phyloP scores from a whole-genome alignment of 2,329 filamentous ascomycete genomes.

The Aspergillus chevalieri region DNA sequence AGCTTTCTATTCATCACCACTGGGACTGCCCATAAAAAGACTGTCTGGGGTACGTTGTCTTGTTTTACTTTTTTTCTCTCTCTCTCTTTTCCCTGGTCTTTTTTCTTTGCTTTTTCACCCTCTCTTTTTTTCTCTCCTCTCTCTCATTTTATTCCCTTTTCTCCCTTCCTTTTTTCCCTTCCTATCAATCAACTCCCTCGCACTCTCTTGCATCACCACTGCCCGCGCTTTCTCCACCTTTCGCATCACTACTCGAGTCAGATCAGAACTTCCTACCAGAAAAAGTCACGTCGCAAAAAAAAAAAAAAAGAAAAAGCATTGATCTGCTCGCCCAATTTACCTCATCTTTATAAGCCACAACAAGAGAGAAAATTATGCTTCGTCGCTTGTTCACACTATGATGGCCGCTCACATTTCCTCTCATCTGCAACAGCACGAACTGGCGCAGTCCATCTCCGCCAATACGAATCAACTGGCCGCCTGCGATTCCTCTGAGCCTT shows the following conservation, averaged over 20 bases:
- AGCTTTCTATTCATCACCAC: no score
- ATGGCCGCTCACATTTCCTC: slow-evolving; percentile 26
- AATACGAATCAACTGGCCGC: slow-evolving; percentile 12
- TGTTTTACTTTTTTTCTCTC: neutral
- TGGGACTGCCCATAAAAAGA: no score
- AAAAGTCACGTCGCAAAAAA: neutral
- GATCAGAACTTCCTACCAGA: neutral
- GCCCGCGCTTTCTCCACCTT: neutral
- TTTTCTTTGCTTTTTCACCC: neutral
- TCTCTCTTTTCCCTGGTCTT: slow-evolving; percentile 1
- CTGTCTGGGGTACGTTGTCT: neutral
- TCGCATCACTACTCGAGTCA: neutral
- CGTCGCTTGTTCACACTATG: slow-evolving; percentile 13
- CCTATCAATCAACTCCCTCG: neutral
- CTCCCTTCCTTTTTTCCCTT: neutral
- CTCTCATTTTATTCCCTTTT: no score
- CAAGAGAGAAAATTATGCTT: slow-evolving; percentile 11
- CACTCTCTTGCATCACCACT: neutral
- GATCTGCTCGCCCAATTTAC: no score
- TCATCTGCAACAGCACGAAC: slow-evolving; percentile 20
- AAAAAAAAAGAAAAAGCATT: no score
- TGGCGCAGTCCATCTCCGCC: slow-evolving; percentile 19
- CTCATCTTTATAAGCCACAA: no score
- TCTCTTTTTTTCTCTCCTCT: no score
- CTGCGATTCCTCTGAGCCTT: slow-evolving; percentile 14